A percentile compares a stretch with the other conserved stretches of the same genome.
phyloP scores from a whole-genome alignment of 1,284 basidiomycete species.

The Porogramme epimiltina region DNA sequence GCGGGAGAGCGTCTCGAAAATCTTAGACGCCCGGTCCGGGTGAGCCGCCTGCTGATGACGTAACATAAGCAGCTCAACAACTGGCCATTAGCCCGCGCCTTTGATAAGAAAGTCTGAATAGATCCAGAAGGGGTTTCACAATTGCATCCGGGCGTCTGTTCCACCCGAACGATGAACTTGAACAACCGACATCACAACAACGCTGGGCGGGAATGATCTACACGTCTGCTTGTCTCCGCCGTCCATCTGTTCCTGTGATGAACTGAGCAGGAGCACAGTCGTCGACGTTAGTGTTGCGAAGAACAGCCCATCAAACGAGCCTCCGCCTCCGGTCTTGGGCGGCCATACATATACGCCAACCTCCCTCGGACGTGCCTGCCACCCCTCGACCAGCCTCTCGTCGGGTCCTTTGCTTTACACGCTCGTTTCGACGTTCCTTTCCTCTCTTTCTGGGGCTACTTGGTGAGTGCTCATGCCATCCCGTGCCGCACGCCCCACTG shows the following conservation, averaged over 20 bases:
- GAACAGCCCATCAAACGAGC: conserved; percentile 17
- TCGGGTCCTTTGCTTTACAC: conserved; percentile 5
- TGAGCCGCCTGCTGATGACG: too few species aligned
- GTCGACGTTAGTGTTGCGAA: conserved; percentile 8
- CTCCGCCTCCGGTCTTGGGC: background rate
- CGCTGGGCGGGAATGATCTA: conserved; percentile 9
- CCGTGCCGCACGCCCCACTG: too few species aligned
- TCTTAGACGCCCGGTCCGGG: too few species aligned
- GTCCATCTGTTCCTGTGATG: conserved; percentile 16
- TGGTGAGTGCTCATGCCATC: background rate
- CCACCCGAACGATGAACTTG: background rate
- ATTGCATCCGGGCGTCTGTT: too few species aligned
- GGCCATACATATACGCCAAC: conserved; percentile 8
- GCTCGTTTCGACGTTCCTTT: conserved; percentile 11
- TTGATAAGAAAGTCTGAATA: too few species aligned
- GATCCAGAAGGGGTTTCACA: too few species aligned
- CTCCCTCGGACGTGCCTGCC: background rate
- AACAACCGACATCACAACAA: conserved; percentile 8
- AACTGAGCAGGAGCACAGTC: conserved; percentile 5
- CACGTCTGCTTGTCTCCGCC: background rate
- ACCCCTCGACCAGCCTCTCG: conserved; percentile 7
- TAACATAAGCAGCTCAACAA: too few species aligned
- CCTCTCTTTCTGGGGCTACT: background rate
- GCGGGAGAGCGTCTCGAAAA: too few species aligned
- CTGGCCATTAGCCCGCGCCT: too few species aligned